Conservation (phyloP, 345 rosid species). For the Microthlaspi erraticum region DNA sequence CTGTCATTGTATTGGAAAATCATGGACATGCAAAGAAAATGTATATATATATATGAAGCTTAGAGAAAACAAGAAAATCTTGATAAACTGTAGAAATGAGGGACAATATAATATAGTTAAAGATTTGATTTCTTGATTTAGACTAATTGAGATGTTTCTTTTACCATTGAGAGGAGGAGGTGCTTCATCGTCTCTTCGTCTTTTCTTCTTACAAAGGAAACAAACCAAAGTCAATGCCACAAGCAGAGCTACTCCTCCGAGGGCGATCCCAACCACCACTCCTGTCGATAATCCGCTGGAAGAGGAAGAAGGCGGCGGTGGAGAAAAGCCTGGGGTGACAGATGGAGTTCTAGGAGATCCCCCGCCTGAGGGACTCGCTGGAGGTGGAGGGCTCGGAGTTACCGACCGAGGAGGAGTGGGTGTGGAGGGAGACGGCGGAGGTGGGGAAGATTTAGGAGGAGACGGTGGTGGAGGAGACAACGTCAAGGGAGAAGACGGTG, state of each 20-base stretch:
- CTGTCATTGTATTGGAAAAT: no score
- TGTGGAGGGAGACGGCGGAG: constrained; percentile 50
- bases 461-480: constrained; percentile 39
- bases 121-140: constrained; percentile 3
- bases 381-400: constrained; percentile 42
- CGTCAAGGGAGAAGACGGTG: constrained; percentile 19
- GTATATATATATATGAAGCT: no score
- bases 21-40: background rate
- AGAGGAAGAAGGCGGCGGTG: constrained; percentile 44
- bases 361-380: constrained; percentile 18
- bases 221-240: constrained; percentile 49
- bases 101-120: background rate
- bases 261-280: constrained; percentile 59
- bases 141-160: background rate
- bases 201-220: constrained; percentile 60
- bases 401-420: constrained; percentile 40
- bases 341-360: constrained; percentile 37
- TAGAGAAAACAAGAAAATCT: constrained; percentile 5
- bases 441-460: constrained; percentile 26
- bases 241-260: constrained; percentile 64
- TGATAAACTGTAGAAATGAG: constrained; percentile 8
- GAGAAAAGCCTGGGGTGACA: constrained; percentile 28
- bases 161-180: constrained; percentile 39
- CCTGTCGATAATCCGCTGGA: constrained; percentile 49
- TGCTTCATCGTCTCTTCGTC: constrained; percentile 50